phyloP scores from a whole-genome alignment of 2,329 filamentous ascomycete species.

The Penicillium sp. region DNA sequence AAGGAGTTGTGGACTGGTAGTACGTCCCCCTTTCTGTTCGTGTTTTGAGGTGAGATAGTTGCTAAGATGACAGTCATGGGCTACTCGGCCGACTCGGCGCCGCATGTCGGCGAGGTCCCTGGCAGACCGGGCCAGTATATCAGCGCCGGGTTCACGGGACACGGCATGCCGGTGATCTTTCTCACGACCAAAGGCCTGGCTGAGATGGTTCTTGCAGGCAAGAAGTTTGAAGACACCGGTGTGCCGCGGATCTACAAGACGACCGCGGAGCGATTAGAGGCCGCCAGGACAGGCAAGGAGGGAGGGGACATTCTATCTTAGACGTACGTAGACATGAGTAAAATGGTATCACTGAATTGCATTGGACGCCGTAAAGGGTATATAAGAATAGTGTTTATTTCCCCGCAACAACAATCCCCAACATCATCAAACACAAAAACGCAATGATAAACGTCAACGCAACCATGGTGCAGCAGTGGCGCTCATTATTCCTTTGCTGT shows the following conservation, averaged over 20 bases:
- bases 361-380: no score
- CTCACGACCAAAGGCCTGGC: conserved; percentile 57
- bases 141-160: conserved; percentile 61
- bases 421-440: conserved; percentile 6
- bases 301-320: conserved; percentile 13
- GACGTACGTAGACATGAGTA: no score
- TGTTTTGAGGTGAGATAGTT: not conserved
- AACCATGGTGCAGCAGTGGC: conserved; percentile 12
- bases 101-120: conserved; percentile 52
- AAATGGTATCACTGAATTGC: no score
- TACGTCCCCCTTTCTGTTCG: conserved; percentile 16
- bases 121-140: conserved; percentile 51
- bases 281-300: conserved; percentile 8
- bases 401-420: conserved; percentile 1
- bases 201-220: conserved; percentile 47
- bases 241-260: conserved; percentile 34
- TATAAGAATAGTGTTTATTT: not conserved
- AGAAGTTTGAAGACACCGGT: conserved; percentile 25
- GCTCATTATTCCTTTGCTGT: not conserved
- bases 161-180: conserved; percentile 64
- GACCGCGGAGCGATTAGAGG: conserved; percentile 20
- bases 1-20: conserved; percentile 36
- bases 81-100: conserved; percentile 49
- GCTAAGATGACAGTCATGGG: conserved; percentile 44
- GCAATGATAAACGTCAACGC: conserved; percentile 7